Base-by-base conservation (phyloP, 1,284 basidiomycete genomes). In the Apiotrichum montevideense region DNA sequence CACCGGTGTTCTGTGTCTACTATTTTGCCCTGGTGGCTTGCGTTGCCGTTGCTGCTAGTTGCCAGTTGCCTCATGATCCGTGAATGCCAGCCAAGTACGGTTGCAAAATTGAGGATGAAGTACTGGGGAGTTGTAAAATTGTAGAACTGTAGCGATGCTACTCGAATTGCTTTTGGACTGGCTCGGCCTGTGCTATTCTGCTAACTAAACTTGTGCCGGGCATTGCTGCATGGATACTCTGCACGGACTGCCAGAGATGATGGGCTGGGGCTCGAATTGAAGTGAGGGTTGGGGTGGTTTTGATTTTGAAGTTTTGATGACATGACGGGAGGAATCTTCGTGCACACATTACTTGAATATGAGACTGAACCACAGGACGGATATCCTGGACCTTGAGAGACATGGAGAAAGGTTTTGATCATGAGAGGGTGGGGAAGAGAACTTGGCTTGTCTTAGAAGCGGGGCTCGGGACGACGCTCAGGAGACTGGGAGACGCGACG, bases 401-500 rank as follows among this genome's bases (percentile, higher is more conserved):
- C 10, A 13, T 8, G 41, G 41, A 42, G 41, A 14, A n/a, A 42
- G 41, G 41, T 13, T 13, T 11, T 6, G 41, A 42, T 8, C 14
- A 15, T 5, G 21, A 47, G n/a, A 2, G 13, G 10, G 35, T 9
- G 21, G 47, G 29, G 9, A 15, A 32, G 14, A n/a, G 15, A 35
- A 13, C 37, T 39, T 39, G 42, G 42, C 42, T 10, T 33, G 10
- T 51, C 42, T 40, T 35, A 51, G 32, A 29, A 29, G n/a, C 50
- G 50, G 41, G 41, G 40, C 33, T 51, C 50, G 29, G 64, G 55
- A 33, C 71, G 65, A 33, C 69, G 69, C 46, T 71, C 70, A n/a
- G 70, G 69, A 14, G 71, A 71, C 21, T 51, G 59, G 29, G 67
- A 70, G 46, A 63, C 62, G 44, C 69, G 59, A 43, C 61, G 58